Conservation (phyloP, 1,284 basidiomycete species). For the Rhodotorula sp. region DNA sequence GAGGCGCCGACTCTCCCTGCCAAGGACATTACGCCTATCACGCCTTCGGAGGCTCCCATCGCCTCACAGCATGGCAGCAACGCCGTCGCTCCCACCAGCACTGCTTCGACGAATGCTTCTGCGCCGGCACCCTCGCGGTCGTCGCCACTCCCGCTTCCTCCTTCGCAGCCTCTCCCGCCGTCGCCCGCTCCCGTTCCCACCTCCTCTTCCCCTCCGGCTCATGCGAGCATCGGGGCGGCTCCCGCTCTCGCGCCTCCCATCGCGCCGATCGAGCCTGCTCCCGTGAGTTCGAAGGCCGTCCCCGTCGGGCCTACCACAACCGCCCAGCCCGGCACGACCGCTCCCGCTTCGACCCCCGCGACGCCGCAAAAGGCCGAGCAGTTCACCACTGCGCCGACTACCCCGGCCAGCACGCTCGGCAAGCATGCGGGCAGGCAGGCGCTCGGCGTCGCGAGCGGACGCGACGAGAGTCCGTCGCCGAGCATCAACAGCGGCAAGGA, state of each 20-base stretch:
- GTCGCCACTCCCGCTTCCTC: too few relatives aligned
- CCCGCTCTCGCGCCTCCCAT: neutral
- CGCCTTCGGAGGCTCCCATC: conserved; percentile 2
- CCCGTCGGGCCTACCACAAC: neutral
- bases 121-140: neutral
- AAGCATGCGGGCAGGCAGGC: neutral
- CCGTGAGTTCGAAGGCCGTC: too few relatives aligned
- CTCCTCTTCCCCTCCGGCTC: neutral
- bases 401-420: conserved; percentile 6
- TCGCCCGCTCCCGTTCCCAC: neutral
- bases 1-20: conserved; percentile 11
- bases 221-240: neutral
- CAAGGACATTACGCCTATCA: conserved; percentile 13
- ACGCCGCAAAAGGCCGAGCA: conserved; percentile 13
- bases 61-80: neutral
- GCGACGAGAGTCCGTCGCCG: neutral
- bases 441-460: neutral
- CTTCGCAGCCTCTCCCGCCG: too few relatives aligned
- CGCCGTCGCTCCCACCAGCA: neutral
- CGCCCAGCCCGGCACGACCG: neutral
- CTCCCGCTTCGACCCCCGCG: neutral
- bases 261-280: too few relatives aligned
- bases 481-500: neutral
- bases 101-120: neutral
- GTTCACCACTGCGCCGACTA: conserved; percentile 14